Evolutionary conservation across 768 basidiomycete species (phyloP), one percentile per base, ranked within the genome.

Genomic region (Boletus barrowsii): DNA sequence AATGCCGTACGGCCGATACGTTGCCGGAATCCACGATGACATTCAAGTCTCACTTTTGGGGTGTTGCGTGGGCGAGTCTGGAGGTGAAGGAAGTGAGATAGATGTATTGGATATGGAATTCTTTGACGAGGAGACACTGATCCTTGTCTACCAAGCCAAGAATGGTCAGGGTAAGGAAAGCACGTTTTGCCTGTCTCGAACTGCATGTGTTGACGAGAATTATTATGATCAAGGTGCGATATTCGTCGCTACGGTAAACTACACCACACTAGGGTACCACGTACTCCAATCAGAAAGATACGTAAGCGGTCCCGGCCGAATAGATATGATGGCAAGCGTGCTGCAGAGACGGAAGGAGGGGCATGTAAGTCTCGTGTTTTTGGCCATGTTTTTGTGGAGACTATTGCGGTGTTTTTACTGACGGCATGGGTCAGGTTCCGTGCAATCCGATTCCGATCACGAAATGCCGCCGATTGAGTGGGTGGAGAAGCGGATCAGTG

Each of bases 81-180:
- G 70, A 56, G 72, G 47, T 35, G 54, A 58, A 24, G 49, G 59
- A 42, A 60, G 61, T 59, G 73, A 75, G 60, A 68, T 84, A 62
- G 77, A 84, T 55, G 61, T 89, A 42, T 66, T 90, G 66, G 85
- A 86, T 62, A 78, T 74, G 41, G 86, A 89, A 51, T 91, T 91
- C 72, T 90, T 93, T 69, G 90, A 92, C 74, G 85, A 89, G 61
- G 80, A 84, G 67, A 74, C 69, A 63, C 66, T 90, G 55, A 77
- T 89, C 60, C 74, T 89, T 57, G 78, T 88, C 55, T 86, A 81
- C 72, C 81, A 79, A 68, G 68, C 70, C 65, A 73, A 73, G 53
- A 72, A 70, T 54, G 68, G 65, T 52, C 66, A 75, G 64, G 79
- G 86, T 86, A 67, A 73, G 82, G 50, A 42, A 43, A 32, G 40